phyloP scores from a whole-genome alignment of 495 filamentous ascomycete species.

The Tuber indicum region DNA sequence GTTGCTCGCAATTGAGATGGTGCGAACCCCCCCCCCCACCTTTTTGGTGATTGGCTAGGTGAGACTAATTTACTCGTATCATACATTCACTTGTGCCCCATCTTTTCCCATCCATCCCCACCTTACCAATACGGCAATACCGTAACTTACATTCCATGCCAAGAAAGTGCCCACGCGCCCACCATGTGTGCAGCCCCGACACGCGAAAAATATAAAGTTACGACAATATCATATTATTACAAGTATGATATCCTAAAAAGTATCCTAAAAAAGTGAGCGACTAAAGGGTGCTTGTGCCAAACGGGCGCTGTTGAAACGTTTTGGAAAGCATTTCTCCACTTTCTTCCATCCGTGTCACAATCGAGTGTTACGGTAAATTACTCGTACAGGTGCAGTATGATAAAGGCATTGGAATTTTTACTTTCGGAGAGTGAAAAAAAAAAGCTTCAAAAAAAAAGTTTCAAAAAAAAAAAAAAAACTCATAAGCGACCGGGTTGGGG shows the following conservation, averaged over 20 bases:
- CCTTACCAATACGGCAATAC: no score
- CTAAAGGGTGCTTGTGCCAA: not conserved
- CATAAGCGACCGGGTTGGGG: not conserved
- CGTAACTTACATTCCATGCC: no score
- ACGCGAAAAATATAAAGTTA: not conserved
- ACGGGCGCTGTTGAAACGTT: not conserved
- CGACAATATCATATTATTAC: no score
- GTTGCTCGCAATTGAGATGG: no score
- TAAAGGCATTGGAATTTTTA: not conserved
- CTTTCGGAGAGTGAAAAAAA: not conserved
- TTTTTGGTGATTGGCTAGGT: no score
- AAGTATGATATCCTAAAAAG: no score
- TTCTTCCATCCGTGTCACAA: not conserved
- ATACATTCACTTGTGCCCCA: no score
- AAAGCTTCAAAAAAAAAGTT: not conserved
- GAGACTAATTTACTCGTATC: no score
- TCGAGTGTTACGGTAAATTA: not conserved
- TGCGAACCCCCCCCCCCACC: no score
- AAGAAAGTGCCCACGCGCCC: no score
- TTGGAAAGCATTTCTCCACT: not conserved
- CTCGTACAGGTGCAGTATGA: not conserved
- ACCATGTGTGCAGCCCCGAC: no score
- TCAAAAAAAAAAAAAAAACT: not conserved
- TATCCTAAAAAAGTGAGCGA: not conserved
- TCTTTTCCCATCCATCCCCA: no score